Conservation (phyloP, 768 basidiomycete genomes). For the Boletus eberwhitei region DNA sequence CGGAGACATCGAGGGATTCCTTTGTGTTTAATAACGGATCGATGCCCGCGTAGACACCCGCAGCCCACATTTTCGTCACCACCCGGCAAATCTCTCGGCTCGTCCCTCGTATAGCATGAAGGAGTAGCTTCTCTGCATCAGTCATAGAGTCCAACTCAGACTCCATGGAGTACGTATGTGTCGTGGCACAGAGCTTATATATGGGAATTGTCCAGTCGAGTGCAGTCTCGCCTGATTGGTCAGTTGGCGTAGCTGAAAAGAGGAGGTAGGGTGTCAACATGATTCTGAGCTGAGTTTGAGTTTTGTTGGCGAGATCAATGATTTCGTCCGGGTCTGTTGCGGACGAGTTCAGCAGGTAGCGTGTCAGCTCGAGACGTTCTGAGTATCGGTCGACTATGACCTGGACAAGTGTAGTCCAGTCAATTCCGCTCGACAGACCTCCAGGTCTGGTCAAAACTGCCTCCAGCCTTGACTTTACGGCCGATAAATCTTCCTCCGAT, state of each 20-base stretch:
- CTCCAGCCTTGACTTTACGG: constrained; percentile 5
- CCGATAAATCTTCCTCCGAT: constrained; percentile 20
- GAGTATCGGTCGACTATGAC: constrained; percentile 32
- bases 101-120: constrained; percentile 31
- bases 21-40: constrained; percentile 8
- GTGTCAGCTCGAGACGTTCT: constrained; percentile 27
- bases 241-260: constrained; percentile 4
- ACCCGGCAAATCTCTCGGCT: constrained; percentile 45
- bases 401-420: constrained; percentile 33
- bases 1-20: not conserved
- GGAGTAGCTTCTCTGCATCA: constrained; percentile 27
- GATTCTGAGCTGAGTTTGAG: constrained; percentile 23
- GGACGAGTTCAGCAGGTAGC: constrained; percentile 18
- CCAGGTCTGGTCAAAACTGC: constrained; percentile 8
- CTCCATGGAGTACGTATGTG: constrained; percentile 20
- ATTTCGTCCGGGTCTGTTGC: constrained; percentile 2
- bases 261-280: constrained; percentile 32
- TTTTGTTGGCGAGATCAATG: constrained; percentile 6
- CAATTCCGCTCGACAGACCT: constrained; percentile 26
- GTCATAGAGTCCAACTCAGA: constrained; percentile 17
- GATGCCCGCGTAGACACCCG: constrained; percentile 29
- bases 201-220: constrained; percentile 30
- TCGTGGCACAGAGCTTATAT: constrained; percentile 29
- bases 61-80: constrained; percentile 45
- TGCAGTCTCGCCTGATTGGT: not conserved